Percentiles rank a stretch among this genome's conserved stretches.
phyloP scores from a whole-genome alignment of 805 yeast species.

The Lachancea thermotolerans region DNA sequence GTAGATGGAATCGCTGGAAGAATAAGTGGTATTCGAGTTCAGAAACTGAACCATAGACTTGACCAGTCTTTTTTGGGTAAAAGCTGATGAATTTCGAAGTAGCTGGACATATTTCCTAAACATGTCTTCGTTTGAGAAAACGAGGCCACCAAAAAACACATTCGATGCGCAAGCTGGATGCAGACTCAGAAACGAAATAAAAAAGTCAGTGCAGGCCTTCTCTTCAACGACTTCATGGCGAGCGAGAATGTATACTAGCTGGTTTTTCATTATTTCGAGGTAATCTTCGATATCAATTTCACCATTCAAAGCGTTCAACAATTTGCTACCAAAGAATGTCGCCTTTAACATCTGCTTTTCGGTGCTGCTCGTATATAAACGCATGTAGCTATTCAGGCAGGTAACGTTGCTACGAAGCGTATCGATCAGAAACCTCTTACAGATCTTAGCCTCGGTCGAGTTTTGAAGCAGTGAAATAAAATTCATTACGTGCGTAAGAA shows the following conservation, averaged over 20 bases:
- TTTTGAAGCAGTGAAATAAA: constrained; percentile 11
- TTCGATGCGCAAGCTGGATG: constrained; percentile 9
- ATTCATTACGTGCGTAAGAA: constrained; percentile 20
- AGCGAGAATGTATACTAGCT: constrained; percentile 17
- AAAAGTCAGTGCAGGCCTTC: constrained; percentile 5
- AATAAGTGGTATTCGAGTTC: constrained; percentile 9
- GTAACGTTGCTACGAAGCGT: constrained; percentile 7
- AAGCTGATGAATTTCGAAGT: constrained; percentile 7
- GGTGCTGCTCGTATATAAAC: not conserved
- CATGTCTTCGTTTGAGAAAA: constrained; percentile 7
- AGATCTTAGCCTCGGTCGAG: constrained; percentile 14
- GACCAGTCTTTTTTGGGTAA: constrained; percentile 17
- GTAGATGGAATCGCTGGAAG: constrained; percentile 9
- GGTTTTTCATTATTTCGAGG: constrained; percentile 14
- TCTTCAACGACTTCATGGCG: not conserved
- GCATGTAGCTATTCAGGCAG: constrained; percentile 15
- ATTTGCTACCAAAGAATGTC: constrained; percentile 29
- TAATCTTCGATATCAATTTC: constrained; percentile 18
- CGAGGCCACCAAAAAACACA: constrained; percentile 15
- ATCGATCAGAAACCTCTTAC: constrained; percentile 12
- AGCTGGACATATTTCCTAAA: constrained; percentile 12
- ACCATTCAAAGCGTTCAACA: constrained; percentile 22
- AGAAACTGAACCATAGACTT: constrained; percentile 17
- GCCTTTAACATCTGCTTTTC: constrained; percentile 15
- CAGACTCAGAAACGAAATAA: constrained; percentile 4